phyloP scores from a whole-genome alignment of 371 early-diverging fungal species.

The Choanephora cucurbitarum region DNA sequence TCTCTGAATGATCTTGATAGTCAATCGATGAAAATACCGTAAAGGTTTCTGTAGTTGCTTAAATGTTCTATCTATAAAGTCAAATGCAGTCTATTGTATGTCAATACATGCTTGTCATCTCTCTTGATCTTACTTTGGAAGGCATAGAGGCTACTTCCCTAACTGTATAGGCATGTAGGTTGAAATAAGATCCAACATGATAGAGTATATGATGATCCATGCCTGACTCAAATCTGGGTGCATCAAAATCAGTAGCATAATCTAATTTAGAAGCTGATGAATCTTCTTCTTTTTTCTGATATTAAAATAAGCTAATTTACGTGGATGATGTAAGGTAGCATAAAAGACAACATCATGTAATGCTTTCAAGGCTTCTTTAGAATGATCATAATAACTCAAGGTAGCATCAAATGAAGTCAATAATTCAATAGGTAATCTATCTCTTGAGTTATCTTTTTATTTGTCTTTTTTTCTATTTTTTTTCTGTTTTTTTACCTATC shows the following conservation, averaged over 20 bases:
- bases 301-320: not conserved
- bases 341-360: conserved; percentile 27
- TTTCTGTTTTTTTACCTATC: not conserved
- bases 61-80: not conserved
- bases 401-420: conserved; percentile 10
- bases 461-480: too few relatives aligned
- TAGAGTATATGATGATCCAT: conserved; percentile 3
- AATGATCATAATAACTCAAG: conserved; percentile 14
- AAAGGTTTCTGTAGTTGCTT: not conserved
- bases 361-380: conserved; percentile 3
- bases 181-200: not conserved
- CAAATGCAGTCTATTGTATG: conserved; percentile 7
- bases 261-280: conserved; percentile 9
- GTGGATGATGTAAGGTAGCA: conserved; percentile 4
- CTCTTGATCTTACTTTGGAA: conserved; percentile 1
- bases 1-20: not conserved
- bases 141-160: conserved; percentile 2
- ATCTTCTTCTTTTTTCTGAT: too few relatives aligned
- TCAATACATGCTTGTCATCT: too few relatives aligned
- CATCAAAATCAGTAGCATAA: conserved; percentile 17
- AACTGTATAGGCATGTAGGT: conserved; percentile 1
- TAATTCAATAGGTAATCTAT: not conserved
- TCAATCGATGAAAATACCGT: not conserved
- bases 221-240: conserved; percentile 26
- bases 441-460: too few relatives aligned